phyloP scores from a whole-genome alignment of 129 eudicot genomes.

The Daucus carota region DH1_v3.0 NC_030388.2:13064001-13064500 shows the following conservation, averaged over 20 bases:
- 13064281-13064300: neutral
- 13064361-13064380: neutral
- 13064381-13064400: neutral
- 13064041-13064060: neutral
- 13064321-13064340: neutral
- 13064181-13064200: neutral
- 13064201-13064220: neutral
- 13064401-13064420: no score
- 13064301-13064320: neutral
- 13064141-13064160: neutral
- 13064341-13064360: neutral
- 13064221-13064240: neutral
- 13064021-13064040: neutral
- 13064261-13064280: neutral
- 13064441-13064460: neutral
- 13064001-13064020: neutral
- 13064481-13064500: neutral
- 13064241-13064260: neutral
- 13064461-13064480: neutral
- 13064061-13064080: neutral
- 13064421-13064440: neutral
- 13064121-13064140: neutral
- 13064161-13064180: neutral
- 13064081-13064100: neutral
- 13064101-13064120: neutral